These are phyloP conservation scores for Kregervanrija delftensis DNA, from an alignment of 805 yeast species.

Conservation along the genomic window DNA sequence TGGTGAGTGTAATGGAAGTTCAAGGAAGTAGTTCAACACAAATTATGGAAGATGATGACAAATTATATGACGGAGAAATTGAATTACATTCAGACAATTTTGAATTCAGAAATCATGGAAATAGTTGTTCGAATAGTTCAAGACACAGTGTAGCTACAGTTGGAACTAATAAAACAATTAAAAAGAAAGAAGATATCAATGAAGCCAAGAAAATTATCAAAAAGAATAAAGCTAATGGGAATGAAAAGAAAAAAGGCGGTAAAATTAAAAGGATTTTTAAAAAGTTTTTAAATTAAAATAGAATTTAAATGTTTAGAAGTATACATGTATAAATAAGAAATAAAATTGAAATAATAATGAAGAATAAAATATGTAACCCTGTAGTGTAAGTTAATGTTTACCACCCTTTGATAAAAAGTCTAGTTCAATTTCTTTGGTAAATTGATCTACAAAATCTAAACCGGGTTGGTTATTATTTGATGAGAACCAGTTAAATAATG, in stretches of 20 bases:
- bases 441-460: constrained; percentile 61
- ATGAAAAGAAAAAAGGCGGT: background rate
- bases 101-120: too few relatives aligned
- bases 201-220: too few relatives aligned
- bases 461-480: constrained; percentile 40
- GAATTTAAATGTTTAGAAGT: background rate
- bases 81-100: too few relatives aligned
- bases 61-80: background rate
- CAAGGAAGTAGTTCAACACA: constrained; percentile 1
- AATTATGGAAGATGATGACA: background rate
- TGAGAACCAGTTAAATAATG: constrained; percentile 44
- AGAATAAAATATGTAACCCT: background rate
- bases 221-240: too few relatives aligned
- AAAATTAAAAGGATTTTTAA: constrained; percentile 1
- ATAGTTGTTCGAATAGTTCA: too few relatives aligned
- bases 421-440: constrained; percentile 75
- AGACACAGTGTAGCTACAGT: too few relatives aligned
- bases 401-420: constrained; percentile 38
- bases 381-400: constrained; percentile 4
- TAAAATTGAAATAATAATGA: background rate
- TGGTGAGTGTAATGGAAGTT: constrained; percentile 3
- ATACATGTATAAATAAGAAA: background rate
- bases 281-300: constrained; percentile 1
- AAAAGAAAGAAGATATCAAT: too few relatives aligned
- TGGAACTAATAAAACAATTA: too few relatives aligned